Evolutionary conservation across 2,329 filamentous ascomycete genomes (phyloP), one percentile per base, ranked within the genome.

Genomic region (Sarocladium oryzae): DNA sequence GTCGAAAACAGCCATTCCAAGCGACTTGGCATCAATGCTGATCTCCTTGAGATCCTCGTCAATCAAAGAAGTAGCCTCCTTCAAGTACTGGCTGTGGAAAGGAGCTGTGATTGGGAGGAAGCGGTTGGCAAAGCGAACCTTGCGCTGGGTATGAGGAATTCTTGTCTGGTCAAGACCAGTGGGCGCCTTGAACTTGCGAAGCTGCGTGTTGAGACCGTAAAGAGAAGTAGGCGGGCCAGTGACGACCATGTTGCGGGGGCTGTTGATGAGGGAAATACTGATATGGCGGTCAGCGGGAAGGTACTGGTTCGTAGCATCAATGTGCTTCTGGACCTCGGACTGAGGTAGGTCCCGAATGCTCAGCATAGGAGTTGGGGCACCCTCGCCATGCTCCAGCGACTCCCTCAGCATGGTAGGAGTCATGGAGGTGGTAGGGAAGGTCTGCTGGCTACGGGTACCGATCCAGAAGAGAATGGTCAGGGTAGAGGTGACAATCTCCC

Each of bases 381-480:
- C 95, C 72, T 99, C 93, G 50, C 93, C 92, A 66, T 93, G 85
- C 65, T 96, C 92, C 58, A 89, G 79, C 1, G 93, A 96, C 70
- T 99, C 93, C 65, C 92, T 89, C 51, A 99, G 79, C 63, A 92
- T 89, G 40, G 83, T 88, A 0, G 93, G 95, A 3, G 91, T 89
- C 61, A 99, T 79, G 30, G 93, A 97, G 3, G 93, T 99, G 60
- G 88, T 84, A 35, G 93, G 95, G 71, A 96, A 99, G 2, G 91
- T 91, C 70, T 99, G 93, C 69, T 99, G 93, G 69, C 92, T 96
- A 63, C 93, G 86, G 55, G 92, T 85, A 66, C 95, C 93, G 59
- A 99, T 96, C 93, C 93, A 99, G 78, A 99, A 99, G 26, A 99
- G 85, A 63, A 96, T 89, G 26, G 88, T 93, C 56, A 99, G 75